Percentiles rank a stretch among this genome's conserved stretches.
Conservation (phyloP, 495 filamentous ascomycete species). For the Staphylotrichum tortipilum region DNA sequence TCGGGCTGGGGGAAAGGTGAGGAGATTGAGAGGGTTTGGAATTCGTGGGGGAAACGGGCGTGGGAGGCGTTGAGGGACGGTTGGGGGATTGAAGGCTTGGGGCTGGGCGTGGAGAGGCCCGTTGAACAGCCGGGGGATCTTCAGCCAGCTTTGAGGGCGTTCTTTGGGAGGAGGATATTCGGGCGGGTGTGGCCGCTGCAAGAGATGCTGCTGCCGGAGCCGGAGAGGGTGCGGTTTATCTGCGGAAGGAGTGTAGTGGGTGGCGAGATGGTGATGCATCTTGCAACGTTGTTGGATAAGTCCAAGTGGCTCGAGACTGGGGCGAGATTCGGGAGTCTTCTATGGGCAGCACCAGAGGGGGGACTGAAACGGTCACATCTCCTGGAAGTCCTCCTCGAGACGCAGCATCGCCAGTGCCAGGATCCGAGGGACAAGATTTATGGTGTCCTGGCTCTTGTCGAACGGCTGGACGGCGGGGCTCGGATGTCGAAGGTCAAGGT, state of each 20-base stretch:
- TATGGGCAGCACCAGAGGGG: background rate
- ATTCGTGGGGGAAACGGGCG: background rate
- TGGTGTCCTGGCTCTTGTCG: slow-evolving; percentile 7
- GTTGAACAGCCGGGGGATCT: background rate
- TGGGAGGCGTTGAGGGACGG: background rate
- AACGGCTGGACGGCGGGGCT: background rate
- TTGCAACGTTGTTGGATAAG: background rate
- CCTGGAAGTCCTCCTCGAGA: slow-evolving; percentile 7
- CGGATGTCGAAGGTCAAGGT: background rate
- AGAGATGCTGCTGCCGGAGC: slow-evolving; percentile 11
- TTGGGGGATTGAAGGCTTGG: background rate
- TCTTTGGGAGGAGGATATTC: slow-evolving; percentile 12
- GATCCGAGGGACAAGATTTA: slow-evolving; percentile 18
- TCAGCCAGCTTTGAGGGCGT: background rate
- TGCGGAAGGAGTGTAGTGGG: background rate
- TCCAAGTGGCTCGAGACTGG: background rate
- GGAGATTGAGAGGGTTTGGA: background rate
- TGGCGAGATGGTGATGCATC: background rate
- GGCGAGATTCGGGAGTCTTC: background rate
- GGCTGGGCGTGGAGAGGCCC: background rate
- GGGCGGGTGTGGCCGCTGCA: slow-evolving; percentile 14
- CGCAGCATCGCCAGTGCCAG: background rate
- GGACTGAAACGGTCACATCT: background rate
- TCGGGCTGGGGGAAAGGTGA: background rate
- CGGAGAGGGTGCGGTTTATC: background rate